These are phyloP conservation scores for Boletus vinaceobasis DNA, from an alignment of 768 basidiomycete species.

Conservation along the genomic window DNA sequence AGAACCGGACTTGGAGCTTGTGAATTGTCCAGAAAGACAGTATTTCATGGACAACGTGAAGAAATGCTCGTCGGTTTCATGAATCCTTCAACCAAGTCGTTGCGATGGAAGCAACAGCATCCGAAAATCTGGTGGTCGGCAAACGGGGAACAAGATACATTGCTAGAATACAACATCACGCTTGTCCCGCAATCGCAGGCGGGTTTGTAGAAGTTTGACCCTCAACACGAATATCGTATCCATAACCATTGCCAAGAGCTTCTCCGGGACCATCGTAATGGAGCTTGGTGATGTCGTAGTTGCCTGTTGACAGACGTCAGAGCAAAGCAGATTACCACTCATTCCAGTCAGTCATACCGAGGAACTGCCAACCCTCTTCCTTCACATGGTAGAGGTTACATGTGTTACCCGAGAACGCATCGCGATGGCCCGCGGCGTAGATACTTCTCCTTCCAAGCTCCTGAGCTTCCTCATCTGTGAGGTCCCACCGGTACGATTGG, in stretches of 20 bases:
- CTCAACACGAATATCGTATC: slow-evolving; percentile 69
- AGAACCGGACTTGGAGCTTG: slow-evolving; percentile 4
- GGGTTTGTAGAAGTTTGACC: slow-evolving; percentile 54
- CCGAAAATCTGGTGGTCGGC: slow-evolving; percentile 2
- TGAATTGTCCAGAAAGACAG: slow-evolving; percentile 24
- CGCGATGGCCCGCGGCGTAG: slow-evolving; percentile 94
- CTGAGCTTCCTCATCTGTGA: slow-evolving; percentile 89
- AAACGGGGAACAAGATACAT: slow-evolving; percentile 13
- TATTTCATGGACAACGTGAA: slow-evolving; percentile 29
- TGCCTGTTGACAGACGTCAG: slow-evolving; percentile 49
- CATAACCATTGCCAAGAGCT: slow-evolving; percentile 72
- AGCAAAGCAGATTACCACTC: slow-evolving; percentile 1
- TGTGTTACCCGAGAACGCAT: slow-evolving; percentile 94
- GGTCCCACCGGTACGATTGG: slow-evolving; percentile 91
- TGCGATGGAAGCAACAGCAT: not conserved
- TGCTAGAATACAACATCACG: slow-evolving; percentile 27
- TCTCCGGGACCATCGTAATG: slow-evolving; percentile 87
- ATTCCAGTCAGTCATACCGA: slow-evolving; percentile 54
- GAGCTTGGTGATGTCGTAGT: slow-evolving; percentile 86
- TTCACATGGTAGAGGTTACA: slow-evolving; percentile 96
- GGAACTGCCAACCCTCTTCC: slow-evolving; percentile 93
- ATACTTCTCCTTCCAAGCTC: slow-evolving; percentile 93
- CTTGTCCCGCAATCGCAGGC: slow-evolving; percentile 33
- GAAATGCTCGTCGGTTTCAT: not conserved
- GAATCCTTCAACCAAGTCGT: not conserved